Percentiles rank a stretch among this genome's conserved stretches.
Evolutionary conservation across 2,329 filamentous ascomycete species (phyloP).

Genomic region (Scleromitrula shiraiana): DNA sequence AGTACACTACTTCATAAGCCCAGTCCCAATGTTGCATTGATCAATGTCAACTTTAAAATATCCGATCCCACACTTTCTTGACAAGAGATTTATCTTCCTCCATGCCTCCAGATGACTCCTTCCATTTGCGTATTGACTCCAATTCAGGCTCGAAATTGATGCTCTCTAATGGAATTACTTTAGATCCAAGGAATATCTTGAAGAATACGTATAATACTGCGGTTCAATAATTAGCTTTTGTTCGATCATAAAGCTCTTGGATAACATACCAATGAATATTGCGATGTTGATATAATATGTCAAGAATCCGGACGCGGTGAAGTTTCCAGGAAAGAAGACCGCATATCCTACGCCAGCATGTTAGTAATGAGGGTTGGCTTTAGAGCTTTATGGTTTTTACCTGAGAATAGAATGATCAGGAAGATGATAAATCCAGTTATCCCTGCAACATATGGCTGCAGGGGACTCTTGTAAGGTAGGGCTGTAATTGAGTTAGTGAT

Average conservation of each 20-base stretch:
- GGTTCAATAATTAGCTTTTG: too few relatives aligned
- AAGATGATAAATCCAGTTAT: conserved; percentile 55
- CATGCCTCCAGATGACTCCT: background rate
- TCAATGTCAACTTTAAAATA: too few relatives aligned
- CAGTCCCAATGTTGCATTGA: too few relatives aligned
- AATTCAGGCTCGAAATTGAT: background rate
- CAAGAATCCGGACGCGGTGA: conserved; percentile 48
- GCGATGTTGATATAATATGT: conserved; percentile 58
- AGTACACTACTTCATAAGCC: too few relatives aligned
- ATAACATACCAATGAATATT: conserved; percentile 38
- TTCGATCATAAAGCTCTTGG: too few relatives aligned
- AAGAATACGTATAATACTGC: conserved; percentile 5
- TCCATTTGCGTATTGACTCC: background rate
- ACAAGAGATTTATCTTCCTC: background rate
- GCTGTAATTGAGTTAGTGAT: background rate
- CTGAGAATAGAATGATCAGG: conserved; percentile 39
- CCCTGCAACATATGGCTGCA: conserved; percentile 52
- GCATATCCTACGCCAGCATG: background rate
- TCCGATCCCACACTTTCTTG: background rate
- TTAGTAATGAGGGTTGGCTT: background rate
- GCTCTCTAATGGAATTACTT: conserved; percentile 1
- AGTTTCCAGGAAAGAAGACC: conserved; percentile 32
- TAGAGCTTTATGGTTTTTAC: conserved; percentile 14
- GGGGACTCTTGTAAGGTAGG: conserved; percentile 46
- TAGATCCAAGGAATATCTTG: conserved; percentile 1